phyloP scores from a whole-genome alignment of 2,329 filamentous ascomycete genomes.

The Penicillium sp. region DNA sequence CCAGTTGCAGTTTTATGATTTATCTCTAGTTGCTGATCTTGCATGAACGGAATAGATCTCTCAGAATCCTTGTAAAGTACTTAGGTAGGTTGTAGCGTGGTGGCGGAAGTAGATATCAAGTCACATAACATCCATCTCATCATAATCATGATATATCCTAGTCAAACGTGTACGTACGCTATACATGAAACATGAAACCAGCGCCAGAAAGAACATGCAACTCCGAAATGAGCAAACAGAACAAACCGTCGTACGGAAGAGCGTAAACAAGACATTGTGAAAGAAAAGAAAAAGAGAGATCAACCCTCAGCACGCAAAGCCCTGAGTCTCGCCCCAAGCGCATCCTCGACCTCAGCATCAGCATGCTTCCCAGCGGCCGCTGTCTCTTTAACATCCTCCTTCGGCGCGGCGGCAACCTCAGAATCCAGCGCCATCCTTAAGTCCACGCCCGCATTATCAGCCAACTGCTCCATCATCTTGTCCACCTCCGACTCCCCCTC shows the following conservation, averaged over 20 bases:
- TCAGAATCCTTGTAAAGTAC: too few relatives aligned
- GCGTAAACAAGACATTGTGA: background rate
- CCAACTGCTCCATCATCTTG: constrained; percentile 41
- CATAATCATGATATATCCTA: background rate
- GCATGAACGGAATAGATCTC: too few relatives aligned
- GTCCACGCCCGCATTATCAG: constrained; percentile 42
- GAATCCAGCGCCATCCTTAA: constrained; percentile 38
- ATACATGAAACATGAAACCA: background rate
- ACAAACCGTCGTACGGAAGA: too few relatives aligned
- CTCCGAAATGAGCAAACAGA: background rate
- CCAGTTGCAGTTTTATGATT: too few relatives aligned
- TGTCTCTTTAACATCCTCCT: constrained; percentile 39
- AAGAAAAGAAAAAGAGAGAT: constrained; percentile 5
- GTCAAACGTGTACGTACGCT: background rate
- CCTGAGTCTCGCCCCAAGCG: constrained; percentile 37
- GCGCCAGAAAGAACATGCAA: background rate
- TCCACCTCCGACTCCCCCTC: constrained; percentile 42
- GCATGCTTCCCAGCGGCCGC: constrained; percentile 22
- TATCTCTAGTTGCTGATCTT: too few relatives aligned
- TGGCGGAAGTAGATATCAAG: background rate
- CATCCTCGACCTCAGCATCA: constrained; percentile 39
- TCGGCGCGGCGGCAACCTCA: constrained; percentile 34
- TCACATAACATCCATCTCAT: too few relatives aligned
- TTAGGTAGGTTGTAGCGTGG: too few relatives aligned
- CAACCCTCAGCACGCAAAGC: constrained; percentile 37